phyloP scores from a whole-genome alignment of 2,329 filamentous ascomycete genomes.

The Lasiodiplodia sp. region DNA sequence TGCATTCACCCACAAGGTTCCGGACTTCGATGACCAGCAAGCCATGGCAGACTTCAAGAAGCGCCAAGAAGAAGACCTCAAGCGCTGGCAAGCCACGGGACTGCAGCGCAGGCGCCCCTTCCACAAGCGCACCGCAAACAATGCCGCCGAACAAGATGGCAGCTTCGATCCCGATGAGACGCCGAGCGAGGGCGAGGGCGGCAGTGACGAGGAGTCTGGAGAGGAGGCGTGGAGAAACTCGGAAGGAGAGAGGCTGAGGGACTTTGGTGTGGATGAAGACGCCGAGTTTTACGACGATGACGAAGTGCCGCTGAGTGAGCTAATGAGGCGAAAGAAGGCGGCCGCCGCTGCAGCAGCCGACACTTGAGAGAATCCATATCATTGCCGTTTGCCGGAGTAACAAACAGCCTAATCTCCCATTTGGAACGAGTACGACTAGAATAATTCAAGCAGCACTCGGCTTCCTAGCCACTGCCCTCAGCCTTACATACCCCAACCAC shows the following conservation, averaged over 20 bases:
- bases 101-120: conserved; percentile 51
- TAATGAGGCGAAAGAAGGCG: conserved; percentile 59
- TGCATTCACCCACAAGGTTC: conserved; percentile 49
- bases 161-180: conserved; percentile 25
- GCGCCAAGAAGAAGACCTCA: conserved; percentile 61
- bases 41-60: conserved; percentile 57
- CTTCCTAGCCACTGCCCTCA: conserved; percentile 43
- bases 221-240: conserved; percentile 74
- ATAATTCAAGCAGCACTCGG: not conserved
- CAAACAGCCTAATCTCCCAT: not conserved
- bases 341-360: not conserved
- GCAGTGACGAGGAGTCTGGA: conserved; percentile 46
- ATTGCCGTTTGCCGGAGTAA: not conserved
- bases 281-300: conserved; percentile 70
- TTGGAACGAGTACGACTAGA: not conserved
- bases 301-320: conserved; percentile 73
- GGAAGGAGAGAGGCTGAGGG: conserved; percentile 75
- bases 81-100: conserved; percentile 45
- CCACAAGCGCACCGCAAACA: conserved; percentile 49
- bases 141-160: not conserved
- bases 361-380: not conserved
- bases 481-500: conserved; percentile 57
- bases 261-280: conserved; percentile 83
- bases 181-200: conserved; percentile 34
- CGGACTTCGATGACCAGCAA: conserved; percentile 48